These are phyloP conservation scores for Rhodomyrtus tomentosa DNA, from an alignment of 345 rosid genomes.

Conservation along the genomic window DNA sequence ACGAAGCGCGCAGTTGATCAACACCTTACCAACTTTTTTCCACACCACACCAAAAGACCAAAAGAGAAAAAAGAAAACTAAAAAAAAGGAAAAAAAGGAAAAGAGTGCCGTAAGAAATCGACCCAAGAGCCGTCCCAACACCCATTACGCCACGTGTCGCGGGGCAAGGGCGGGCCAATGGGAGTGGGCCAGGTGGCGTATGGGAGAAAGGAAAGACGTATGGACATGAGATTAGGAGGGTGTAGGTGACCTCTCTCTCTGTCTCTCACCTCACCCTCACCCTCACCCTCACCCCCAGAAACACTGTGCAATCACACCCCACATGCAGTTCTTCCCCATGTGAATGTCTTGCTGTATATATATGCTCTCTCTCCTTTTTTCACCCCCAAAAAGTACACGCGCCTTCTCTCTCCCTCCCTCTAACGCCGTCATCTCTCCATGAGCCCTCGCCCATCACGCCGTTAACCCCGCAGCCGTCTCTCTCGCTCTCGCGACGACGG, in stretches of 20 bases:
- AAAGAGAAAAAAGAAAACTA: fast-evolving
- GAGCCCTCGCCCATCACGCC: not conserved
- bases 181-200: not conserved
- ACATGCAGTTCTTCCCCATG: not conserved
- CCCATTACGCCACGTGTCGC: slow-evolving; percentile 21
- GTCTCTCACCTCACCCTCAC: slow-evolving; percentile 18
- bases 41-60: not conserved
- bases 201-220: slow-evolving; percentile 1
- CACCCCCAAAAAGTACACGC: not conserved
- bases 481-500: not conserved
- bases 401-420: not conserved
- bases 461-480: not conserved
- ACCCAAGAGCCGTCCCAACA: not conserved
- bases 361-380: not conserved
- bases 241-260: slow-evolving; percentile 59
- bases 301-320: not conserved
- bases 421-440: not conserved
- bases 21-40: slow-evolving; percentile 37
- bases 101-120: not conserved
- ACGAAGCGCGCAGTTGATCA: slow-evolving; percentile 24
- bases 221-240: slow-evolving; percentile 22
- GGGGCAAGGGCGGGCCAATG: not conserved
- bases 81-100: not conserved
- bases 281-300: not conserved
- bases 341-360: not conserved